Base-by-base conservation (phyloP, 148 eudicot species). In the Limonium bicolor region DNA sequence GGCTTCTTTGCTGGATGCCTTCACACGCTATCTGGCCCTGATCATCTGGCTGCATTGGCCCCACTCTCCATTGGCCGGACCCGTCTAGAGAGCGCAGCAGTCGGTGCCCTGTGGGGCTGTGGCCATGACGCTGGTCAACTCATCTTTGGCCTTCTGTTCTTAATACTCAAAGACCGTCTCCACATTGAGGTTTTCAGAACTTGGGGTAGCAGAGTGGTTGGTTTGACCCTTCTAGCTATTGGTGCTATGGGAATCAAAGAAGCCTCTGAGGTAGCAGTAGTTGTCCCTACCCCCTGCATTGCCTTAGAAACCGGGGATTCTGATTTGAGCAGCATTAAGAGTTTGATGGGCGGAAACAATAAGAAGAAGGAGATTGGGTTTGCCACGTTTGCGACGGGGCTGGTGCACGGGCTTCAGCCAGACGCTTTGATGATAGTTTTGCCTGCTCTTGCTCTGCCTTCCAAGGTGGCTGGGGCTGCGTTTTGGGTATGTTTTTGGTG, bases 71-170 rank as follows among this genome's bases (percentile, higher is more conserved):
- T 90, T 14, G 99, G 99, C 42, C 88, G 99, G 20, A 48, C 88
- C 16, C 60, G 63, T 35, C 55, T 85, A 75, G 99, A 90, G 62
- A 85, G 99, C 51, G 94, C 90, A 4, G 78, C 71, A 0, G 95
- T 90, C 5, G 99, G 99, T 20, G 99, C 99, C 48, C 88, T 90
- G 10, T 90, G 99, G 99, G 99, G 99, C 0, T 85, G 95, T 24
- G 99, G 99, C 20, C 99, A 90, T 32, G 94, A 90, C 61, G 93
- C 94, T 0, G 99, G 99, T 20, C 99, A 90, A 41, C 27, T 85
- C 10, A 68, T 90, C 19, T 90, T 90, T 7, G 99, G 99, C 40
- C 51, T 90, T 21, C 42, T 85, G 8, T 90, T 90, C 50, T 65
- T 90, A 12, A 62, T 90, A 3, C 68, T 90, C 7, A 85, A 90